Evolutionary conservation across 345 rosid genomes (phyloP).

Genomic region (Salix arbutifolia): DNA sequence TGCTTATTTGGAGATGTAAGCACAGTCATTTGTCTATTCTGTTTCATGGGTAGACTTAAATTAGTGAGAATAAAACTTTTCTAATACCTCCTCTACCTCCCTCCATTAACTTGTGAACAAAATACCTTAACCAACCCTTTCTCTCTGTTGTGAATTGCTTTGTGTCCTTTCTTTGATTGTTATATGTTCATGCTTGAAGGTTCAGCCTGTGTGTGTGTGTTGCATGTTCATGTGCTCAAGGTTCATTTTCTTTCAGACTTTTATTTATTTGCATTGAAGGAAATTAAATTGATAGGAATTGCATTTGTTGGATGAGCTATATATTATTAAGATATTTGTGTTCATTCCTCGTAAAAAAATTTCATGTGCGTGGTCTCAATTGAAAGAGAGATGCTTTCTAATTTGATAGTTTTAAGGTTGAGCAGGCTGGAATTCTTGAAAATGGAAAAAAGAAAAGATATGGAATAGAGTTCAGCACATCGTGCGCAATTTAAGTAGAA

Average conservation of each 20-base stretch:
- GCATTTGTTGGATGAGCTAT: not conserved
- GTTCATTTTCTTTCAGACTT: not conserved
- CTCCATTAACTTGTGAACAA: not conserved
- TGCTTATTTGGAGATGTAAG: not conserved
- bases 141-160: not conserved
- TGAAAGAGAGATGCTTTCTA: not conserved
- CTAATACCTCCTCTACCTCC: not conserved
- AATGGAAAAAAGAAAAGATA: not conserved
- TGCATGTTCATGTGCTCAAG: not conserved
- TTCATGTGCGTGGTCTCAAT: not conserved
- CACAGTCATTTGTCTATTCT: not conserved
- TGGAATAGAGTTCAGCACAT: not conserved
- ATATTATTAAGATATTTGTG: not conserved
- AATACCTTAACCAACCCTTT: not conserved
- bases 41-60: not conserved
- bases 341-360: not conserved
- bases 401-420: not conserved
- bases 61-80: not conserved
- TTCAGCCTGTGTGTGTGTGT: not conserved
- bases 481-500: not conserved
- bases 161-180: not conserved
- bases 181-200: not conserved
- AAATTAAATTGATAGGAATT: not conserved
- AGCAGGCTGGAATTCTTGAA: not conserved
- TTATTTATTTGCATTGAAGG: not conserved